Base-by-base conservation (phyloP, 2,329 filamentous ascomycete genomes). In the Graphiopsis chlorocephala region DNA sequence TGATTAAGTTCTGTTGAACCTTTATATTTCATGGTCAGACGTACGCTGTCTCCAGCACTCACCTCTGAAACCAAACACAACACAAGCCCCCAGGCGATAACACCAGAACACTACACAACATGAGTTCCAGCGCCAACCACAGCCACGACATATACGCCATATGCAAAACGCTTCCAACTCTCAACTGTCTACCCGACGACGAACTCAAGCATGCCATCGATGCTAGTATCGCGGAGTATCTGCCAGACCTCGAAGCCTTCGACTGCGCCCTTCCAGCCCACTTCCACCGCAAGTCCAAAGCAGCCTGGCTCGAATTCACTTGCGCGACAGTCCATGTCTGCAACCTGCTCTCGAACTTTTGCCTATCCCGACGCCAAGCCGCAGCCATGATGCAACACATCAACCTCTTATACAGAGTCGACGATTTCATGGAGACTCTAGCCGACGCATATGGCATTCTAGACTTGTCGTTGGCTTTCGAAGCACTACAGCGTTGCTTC, bases 341-440 rank as follows among this genome's bases (percentile, higher is more conserved):
- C 59, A 61, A 61, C 15, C 1, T 38, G 12, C 14, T 61, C 3
- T n/a, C 29, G 1, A 25, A 17, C 1, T 52, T 17, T 2, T 53
- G 47, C 28, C 31, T 61, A 1, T 26, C 20, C 14, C 15, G 12
- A 11, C 7, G 29, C 2, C 59, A 61, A 29, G 59, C 45, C 7
- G 15, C 47, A 35, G 45, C 28, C 29, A 61, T 61, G 59, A 52
- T 52, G 59, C 47, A 48, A 17, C 59, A 61, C 45, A 50, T 61
- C 23, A 23, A 61, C 23, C 47, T 61, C 7, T 25, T 50, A 7
- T 61, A 61, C 47, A 52, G 59, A 52, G 59, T 28, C 6, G 59
- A 61, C 29, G 59, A 61, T 12, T 61, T 50, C 20, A 61, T 61
- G 59, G 59, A 61, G 47, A 38, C 31, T 52, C 4, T 61, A 20